phyloP scores from a whole-genome alignment of 495 filamentous ascomycete species.

The Echria macrotheca region DNA sequence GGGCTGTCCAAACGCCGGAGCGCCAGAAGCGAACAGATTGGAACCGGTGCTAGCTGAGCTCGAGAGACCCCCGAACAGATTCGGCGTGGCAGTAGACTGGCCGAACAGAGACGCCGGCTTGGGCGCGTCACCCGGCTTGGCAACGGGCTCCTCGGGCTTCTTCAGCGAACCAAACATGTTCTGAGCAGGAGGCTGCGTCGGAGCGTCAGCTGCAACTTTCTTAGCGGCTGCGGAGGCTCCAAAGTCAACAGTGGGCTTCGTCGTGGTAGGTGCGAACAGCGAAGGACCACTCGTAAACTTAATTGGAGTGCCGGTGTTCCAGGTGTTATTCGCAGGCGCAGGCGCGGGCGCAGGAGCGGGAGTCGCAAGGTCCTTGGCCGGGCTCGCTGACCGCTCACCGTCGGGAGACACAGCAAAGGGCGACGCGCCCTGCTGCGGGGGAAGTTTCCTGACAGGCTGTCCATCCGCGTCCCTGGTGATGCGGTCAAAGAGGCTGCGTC shows the following conservation, averaged over 20 bases:
- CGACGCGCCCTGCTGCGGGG: constrained; percentile 17
- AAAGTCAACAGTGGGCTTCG: constrained; percentile 26
- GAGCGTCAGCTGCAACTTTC: constrained; percentile 13
- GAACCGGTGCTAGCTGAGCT: constrained; percentile 11
- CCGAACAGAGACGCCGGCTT: constrained; percentile 14
- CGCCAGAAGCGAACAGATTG: constrained; percentile 17
- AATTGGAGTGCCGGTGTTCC: constrained; percentile 33
- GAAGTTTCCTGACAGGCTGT: constrained; percentile 39
- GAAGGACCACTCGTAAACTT: constrained; percentile 32
- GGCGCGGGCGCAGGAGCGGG: constrained; percentile 17
- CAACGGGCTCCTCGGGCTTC: constrained; percentile 19
- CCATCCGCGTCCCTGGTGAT: constrained; percentile 45
- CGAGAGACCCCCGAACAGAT: constrained; percentile 24
- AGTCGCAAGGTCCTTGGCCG: constrained; percentile 30
- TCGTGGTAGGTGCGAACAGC: constrained; percentile 26
- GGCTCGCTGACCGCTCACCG: constrained; percentile 30
- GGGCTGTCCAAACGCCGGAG: constrained; percentile 13
- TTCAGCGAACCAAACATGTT: constrained; percentile 21
- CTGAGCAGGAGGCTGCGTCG: constrained; percentile 8
- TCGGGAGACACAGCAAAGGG: constrained; percentile 24
- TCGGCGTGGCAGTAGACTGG: constrained; percentile 16
- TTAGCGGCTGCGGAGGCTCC: constrained; percentile 18
- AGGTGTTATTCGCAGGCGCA: constrained; percentile 42
- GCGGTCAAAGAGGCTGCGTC: constrained; percentile 56
- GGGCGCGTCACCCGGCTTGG: constrained; percentile 9